phyloP scores from a whole-genome alignment of 306 rosid species.

The Trifolium fragiferum region DNA sequence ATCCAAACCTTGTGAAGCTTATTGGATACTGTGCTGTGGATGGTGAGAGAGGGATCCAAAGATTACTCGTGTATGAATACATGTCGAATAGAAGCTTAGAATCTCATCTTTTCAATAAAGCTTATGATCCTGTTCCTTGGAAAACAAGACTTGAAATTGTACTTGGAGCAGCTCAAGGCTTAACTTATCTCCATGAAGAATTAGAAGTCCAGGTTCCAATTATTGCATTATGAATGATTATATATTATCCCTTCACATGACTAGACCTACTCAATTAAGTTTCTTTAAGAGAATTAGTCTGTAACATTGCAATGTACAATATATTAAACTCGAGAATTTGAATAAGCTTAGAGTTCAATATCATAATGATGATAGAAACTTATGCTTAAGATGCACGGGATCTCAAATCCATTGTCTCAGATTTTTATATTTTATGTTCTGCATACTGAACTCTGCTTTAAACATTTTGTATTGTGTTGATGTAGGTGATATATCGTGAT shows the following conservation, averaged over 20 bases:
- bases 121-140: slow-evolving; percentile 63
- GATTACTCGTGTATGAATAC: slow-evolving; percentile 83
- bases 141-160: slow-evolving; percentile 68
- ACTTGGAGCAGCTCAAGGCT: slow-evolving; percentile 80
- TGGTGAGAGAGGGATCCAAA: slow-evolving; percentile 81
- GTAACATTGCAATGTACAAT: not conserved
- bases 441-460: slow-evolving; percentile 7
- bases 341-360: too few species aligned
- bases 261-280: not conserved
- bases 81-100: slow-evolving; percentile 79
- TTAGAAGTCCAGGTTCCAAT: slow-evolving; percentile 76
- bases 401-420: too few species aligned
- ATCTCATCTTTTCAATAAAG: slow-evolving; percentile 68
- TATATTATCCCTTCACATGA: slow-evolving; percentile 2
- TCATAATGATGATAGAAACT: too few species aligned
- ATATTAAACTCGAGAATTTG: not conserved
- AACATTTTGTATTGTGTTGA: slow-evolving; percentile 22
- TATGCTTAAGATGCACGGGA: too few species aligned
- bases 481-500: slow-evolving; percentile 80
- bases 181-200: slow-evolving; percentile 78
- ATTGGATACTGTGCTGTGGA: slow-evolving; percentile 80
- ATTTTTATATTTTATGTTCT: not conserved
- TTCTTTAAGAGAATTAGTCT: not conserved
- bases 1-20: slow-evolving; percentile 86
- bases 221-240: slow-evolving; percentile 23